Percentiles rank a stretch among this genome's conserved stretches.
Conservation (phyloP, 495 filamentous ascomycete species). For the Apodospora peruviana region DNA sequence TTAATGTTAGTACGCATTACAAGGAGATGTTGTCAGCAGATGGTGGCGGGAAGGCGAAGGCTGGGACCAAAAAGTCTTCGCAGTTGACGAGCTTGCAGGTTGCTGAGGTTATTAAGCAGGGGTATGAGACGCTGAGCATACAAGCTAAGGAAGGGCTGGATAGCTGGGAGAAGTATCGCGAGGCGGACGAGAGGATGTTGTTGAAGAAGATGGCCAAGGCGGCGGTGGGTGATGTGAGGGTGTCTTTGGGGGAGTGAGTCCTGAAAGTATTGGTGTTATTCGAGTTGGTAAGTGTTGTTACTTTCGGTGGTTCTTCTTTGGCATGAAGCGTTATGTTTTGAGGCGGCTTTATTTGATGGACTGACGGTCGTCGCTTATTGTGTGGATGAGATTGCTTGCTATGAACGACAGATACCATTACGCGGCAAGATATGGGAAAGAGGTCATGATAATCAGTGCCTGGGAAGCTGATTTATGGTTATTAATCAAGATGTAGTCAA, state of each 20-base stretch:
- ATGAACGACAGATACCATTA: too few relatives aligned
- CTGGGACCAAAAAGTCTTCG: constrained; percentile 19
- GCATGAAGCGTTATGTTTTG: too few relatives aligned
- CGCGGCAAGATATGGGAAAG: too few relatives aligned
- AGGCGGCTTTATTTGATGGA: too few relatives aligned
- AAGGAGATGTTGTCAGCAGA: constrained; percentile 69
- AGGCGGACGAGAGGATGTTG: constrained; percentile 69
- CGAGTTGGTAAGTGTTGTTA: neutral
- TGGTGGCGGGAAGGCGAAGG: constrained; percentile 35
- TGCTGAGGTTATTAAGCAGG: constrained; percentile 85
- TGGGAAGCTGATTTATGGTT: too few relatives aligned
- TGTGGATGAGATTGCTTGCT: neutral
- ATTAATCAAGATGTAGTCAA: too few relatives aligned
- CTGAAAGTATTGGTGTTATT: too few relatives aligned
- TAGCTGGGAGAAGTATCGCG: constrained; percentile 68
- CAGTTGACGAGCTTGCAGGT: constrained; percentile 79
- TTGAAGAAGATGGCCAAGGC: constrained; percentile 81
- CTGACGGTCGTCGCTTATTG: neutral
- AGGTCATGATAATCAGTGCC: too few relatives aligned
- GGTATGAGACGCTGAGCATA: constrained; percentile 89
- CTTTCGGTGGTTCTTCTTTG: neutral
- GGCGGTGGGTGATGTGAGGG: constrained; percentile 63
- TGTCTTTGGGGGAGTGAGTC: constrained; percentile 34
- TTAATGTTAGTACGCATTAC: constrained; percentile 83
- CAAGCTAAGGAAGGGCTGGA: constrained; percentile 78